phyloP scores from a whole-genome alignment of 495 filamentous ascomycete genomes.

The Sordaria brevicollis region DNA sequence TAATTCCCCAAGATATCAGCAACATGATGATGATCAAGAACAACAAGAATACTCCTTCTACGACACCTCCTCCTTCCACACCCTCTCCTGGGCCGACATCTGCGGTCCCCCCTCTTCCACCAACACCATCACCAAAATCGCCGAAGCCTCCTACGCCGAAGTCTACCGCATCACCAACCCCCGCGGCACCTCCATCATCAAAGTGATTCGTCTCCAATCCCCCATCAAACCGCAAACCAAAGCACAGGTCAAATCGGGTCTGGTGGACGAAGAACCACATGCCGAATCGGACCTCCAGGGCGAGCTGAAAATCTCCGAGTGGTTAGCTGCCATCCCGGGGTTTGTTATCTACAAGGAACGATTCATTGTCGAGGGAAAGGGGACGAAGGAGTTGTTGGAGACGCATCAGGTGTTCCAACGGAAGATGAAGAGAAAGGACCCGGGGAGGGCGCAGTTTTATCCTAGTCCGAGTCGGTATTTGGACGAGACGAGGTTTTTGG shows the following conservation, averaged over 20 bases:
- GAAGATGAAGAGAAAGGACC: conserved; percentile 46
- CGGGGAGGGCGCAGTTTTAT: conserved; percentile 54
- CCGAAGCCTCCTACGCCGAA: conserved; percentile 59
- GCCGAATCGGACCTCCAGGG: conserved; percentile 30
- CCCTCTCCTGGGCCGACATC: conserved; percentile 41
- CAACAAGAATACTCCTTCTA: neutral
- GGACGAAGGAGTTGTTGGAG: conserved; percentile 48
- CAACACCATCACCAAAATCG: conserved; percentile 50
- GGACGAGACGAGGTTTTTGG: conserved; percentile 62
- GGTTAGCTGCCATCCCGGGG: conserved; percentile 69
- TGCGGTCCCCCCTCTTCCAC: conserved; percentile 24
- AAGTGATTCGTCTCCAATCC: conserved; percentile 38
- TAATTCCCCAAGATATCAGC: neutral
- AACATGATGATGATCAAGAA: neutral
- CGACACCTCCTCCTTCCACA: conserved; percentile 15
- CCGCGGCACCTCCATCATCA: conserved; percentile 40
- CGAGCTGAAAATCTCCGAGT: conserved; percentile 67
- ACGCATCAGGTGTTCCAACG: conserved; percentile 55
- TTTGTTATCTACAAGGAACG: conserved; percentile 83
- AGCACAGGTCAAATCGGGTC: conserved; percentile 32
- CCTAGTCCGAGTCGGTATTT: conserved; percentile 49
- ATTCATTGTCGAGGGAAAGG: conserved; percentile 60
- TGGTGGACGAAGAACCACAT: conserved; percentile 40
- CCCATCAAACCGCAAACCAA: conserved; percentile 37
- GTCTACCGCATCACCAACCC: conserved; percentile 51